Evolutionary conservation across 345 rosid genomes (phyloP).

Genomic region (Brassica incana): DNA sequence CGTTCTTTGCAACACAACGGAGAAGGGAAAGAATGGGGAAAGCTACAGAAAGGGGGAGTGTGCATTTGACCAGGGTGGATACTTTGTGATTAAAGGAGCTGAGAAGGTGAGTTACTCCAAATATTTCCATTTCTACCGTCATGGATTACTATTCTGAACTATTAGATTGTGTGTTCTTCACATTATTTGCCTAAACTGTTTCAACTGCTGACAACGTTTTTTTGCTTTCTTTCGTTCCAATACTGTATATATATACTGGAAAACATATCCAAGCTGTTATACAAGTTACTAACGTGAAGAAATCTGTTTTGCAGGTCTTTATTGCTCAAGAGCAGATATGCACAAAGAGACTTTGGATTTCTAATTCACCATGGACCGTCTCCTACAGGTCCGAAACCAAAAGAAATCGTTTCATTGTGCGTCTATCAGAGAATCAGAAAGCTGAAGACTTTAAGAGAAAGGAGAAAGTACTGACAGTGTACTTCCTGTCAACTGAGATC

Average conservation of each 20-base stretch:
- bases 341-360: slow-evolving; percentile 77
- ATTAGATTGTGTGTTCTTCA: background rate
- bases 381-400: slow-evolving; percentile 64
- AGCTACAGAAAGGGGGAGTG: slow-evolving; percentile 53
- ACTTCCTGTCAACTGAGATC: slow-evolving; percentile 71
- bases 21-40: slow-evolving; percentile 38
- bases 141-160: slow-evolving; percentile 10
- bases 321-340: slow-evolving; percentile 88
- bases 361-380: slow-evolving; percentile 65
- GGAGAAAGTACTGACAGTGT: slow-evolving; percentile 68
- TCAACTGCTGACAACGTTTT: background rate
- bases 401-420: slow-evolving; percentile 63
- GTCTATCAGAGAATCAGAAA: slow-evolving; percentile 48
- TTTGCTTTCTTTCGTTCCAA: background rate
- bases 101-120: slow-evolving; percentile 62
- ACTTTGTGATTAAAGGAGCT: slow-evolving; percentile 86
- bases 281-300: slow-evolving; percentile 9
- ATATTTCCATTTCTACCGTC: background rate
- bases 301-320: slow-evolving; percentile 58
- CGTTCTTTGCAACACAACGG: slow-evolving; percentile 67
- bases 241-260: background rate
- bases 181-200: background rate
- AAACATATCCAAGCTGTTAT: background rate
- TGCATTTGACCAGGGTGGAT: slow-evolving; percentile 90
- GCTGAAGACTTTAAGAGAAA: slow-evolving; percentile 54